Base-by-base conservation (phyloP, 1,284 basidiomycete species). In the Ustilago nuda region DNA sequence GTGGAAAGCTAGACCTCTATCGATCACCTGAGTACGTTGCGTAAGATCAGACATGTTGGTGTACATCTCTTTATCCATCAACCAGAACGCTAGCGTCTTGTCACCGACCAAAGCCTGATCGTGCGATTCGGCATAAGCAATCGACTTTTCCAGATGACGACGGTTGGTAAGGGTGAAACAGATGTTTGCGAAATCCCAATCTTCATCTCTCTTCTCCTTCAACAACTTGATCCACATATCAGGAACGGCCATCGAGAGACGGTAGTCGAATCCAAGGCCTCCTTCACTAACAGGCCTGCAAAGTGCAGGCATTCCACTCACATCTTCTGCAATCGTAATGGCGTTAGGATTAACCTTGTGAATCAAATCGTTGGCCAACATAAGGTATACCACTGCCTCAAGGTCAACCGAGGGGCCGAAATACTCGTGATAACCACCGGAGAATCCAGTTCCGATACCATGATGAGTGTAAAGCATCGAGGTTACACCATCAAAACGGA, bases 141-240 rank as follows among this genome's bases (percentile, higher is more conserved):
- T 91, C 72, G 92, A 94, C 87, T 92, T 94, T 87, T 99, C 96
- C 45, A 91, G 89, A 83, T 95, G 89, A 35, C 96, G 90, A 65
- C 96, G 90, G 86, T 99, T 98, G 32, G 91, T 94, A 65, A 99
- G 88, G 3, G 94, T 98, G 85, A 93, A 92, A 30, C 92, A 92
- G 74, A 99, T 95, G 86, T 92, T 90, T 66, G 89, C 91, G 81
- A 99, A 89, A 61, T 96, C 90, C 96, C 96, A 99, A 52, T 92
- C 89, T 78, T 93, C 91, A 85, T 99, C 96, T 4, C 87, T 79
- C 85, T 91, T 92, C 87, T 99, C 96, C 87, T 99, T 99, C 79
- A 98, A 90, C 30, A 98, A 89, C 87, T 99, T 98, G 89, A 99
- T 99, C 94, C 95, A 99, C 95, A 98, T 98, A 87, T 99, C 96